Conservation (phyloP, 1,284 basidiomycete genomes). For the Paramarasmius palmivorus region DNA sequence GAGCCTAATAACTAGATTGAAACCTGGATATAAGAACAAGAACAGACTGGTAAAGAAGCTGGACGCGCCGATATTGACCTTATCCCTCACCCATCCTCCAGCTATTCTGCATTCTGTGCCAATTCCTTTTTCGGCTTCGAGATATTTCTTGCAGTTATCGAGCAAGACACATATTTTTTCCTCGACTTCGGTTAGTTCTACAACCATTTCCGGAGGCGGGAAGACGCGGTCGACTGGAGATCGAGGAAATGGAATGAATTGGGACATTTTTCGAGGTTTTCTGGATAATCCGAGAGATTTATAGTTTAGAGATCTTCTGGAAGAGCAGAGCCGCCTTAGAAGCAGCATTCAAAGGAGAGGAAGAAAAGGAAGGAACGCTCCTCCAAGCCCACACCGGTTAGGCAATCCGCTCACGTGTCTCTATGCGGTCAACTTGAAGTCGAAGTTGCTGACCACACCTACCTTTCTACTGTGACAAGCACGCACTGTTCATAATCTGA, state of each 20-base stretch:
- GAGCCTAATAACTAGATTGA: slow-evolving; percentile 73
- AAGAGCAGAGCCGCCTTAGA: too few species aligned
- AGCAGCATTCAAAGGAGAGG: too few species aligned
- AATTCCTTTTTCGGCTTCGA: slow-evolving; percentile 51
- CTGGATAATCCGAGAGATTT: too few species aligned
- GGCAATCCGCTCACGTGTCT: too few species aligned
- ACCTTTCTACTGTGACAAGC: too few species aligned
- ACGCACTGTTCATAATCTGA: too few species aligned
- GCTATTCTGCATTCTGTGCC: slow-evolving; percentile 82
- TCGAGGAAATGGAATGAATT: neutral
- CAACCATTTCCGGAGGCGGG: slow-evolving; percentile 29
- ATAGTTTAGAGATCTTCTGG: too few species aligned
- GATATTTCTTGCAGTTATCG: slow-evolving; percentile 62
- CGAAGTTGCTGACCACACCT: too few species aligned
- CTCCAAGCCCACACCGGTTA: too few species aligned
- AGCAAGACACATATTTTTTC: slow-evolving; percentile 63
- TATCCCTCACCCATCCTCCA: slow-evolving; percentile 97
- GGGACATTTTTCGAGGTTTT: neutral
- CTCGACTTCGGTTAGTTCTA: slow-evolving; percentile 59
- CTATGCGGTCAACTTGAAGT: too few species aligned
- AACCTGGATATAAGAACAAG: slow-evolving; percentile 10
- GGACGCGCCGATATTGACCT: slow-evolving; percentile 55
- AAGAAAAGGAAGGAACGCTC: too few species aligned
- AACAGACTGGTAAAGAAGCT: slow-evolving; percentile 15
- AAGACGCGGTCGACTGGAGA: slow-evolving; percentile 15